Percentiles rank a stretch among this genome's conserved stretches.
Conservation (phyloP, 306 rosid genomes). For the Erythrophleum fordii region DNA sequence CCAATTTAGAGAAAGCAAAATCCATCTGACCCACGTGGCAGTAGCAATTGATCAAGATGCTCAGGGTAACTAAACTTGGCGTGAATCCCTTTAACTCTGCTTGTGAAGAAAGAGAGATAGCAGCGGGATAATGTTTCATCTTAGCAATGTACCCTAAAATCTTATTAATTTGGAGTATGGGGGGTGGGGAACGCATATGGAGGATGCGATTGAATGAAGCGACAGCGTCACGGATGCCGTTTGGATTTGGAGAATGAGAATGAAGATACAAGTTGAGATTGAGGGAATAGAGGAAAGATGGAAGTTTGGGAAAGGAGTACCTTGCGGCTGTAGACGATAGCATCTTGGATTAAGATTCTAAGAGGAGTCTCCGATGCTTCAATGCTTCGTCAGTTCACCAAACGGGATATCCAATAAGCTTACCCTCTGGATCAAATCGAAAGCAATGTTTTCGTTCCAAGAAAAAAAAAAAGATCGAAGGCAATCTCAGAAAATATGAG, state of each 20-base stretch:
- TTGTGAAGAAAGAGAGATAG: constrained; percentile 31
- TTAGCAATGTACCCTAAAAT: constrained; percentile 39
- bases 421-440: too few species aligned
- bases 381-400: too few species aligned
- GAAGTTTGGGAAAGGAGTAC: too few species aligned
- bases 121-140: constrained; percentile 36
- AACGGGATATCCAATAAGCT: too few species aligned
- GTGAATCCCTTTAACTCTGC: constrained; percentile 30
- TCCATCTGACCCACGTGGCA: constrained; percentile 43
- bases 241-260: constrained; percentile 8
- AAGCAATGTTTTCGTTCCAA: too few species aligned
- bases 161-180: constrained; percentile 29
- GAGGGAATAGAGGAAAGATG: too few species aligned
- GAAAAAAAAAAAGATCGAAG: too few species aligned
- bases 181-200: constrained; percentile 21
- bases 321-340: too few species aligned
- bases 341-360: too few species aligned
- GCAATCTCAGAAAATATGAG: too few species aligned
- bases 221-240: constrained; percentile 22
- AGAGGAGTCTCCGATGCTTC: too few species aligned
- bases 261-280: constrained; percentile 15
- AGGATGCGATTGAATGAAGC: constrained; percentile 38
- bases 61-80: constrained; percentile 35
- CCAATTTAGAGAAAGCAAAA: constrained; percentile 41
- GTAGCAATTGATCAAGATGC: constrained; percentile 45